Conservation (phyloP, 306 rosid genomes). For the Cicer judaicum region DNA sequence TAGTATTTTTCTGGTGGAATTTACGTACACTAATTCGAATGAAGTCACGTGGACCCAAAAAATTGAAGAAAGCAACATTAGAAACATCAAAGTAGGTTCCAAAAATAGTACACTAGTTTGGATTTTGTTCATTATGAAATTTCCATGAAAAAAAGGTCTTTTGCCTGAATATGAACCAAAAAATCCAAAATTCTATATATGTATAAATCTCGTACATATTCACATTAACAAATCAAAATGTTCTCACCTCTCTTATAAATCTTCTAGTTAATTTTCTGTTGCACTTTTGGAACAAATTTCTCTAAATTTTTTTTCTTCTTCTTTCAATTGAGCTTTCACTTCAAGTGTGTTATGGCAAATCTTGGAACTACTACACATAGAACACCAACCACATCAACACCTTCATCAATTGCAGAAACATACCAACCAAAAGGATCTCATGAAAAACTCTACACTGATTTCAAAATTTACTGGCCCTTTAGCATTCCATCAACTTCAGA, state of each 20-base stretch:
- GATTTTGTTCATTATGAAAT: constrained; percentile 32
- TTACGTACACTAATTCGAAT: constrained; percentile 9
- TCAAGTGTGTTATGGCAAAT: constrained; percentile 49
- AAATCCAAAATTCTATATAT: background rate
- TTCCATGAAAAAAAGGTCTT: constrained; percentile 27
- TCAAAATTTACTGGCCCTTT: constrained; percentile 52
- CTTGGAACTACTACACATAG: constrained; percentile 53
- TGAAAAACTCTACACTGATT: constrained; percentile 43
- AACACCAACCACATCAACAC: constrained; percentile 39
- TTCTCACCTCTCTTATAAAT: constrained; percentile 16
- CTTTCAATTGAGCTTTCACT: constrained; percentile 1
- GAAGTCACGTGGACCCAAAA: constrained; percentile 14
- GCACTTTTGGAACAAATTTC: background rate
- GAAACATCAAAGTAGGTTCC: constrained; percentile 41
- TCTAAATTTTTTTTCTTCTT: background rate
- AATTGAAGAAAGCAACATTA: background rate
- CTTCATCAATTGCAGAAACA: constrained; percentile 36
- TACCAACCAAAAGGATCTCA: constrained; percentile 44
- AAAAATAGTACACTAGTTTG: background rate
- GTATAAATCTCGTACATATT: constrained; percentile 7
- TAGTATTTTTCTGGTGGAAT: background rate
- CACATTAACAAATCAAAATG: background rate
- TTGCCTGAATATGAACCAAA: background rate
- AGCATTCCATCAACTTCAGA: constrained; percentile 59
- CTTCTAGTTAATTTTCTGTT: constrained; percentile 10